phyloP scores from a whole-genome alignment of 495 filamentous ascomycete genomes.

The Astrothelium macrocarpum region DNA sequence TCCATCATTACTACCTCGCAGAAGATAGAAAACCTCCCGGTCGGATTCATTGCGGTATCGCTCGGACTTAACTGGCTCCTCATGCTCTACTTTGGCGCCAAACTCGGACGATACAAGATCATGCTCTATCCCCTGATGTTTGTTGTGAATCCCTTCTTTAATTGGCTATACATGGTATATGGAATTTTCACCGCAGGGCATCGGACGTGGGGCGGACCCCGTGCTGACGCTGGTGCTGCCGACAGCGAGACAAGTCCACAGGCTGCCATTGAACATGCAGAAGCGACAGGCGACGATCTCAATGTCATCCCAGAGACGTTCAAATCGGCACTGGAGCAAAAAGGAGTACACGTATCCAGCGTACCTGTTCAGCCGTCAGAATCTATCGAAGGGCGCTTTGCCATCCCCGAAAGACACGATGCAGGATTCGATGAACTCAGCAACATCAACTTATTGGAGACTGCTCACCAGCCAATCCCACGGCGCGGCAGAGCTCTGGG shows the following conservation, averaged over 20 bases:
- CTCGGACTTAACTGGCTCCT: slow-evolving; percentile 89
- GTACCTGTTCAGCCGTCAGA: slow-evolving; percentile 63
- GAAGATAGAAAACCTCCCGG: slow-evolving; percentile 64
- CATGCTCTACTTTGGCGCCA: slow-evolving; percentile 92
- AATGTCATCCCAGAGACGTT: slow-evolving; percentile 89
- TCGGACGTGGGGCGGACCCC: slow-evolving; percentile 91
- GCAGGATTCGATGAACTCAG: slow-evolving; percentile 54
- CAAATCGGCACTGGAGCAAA: slow-evolving; percentile 52
- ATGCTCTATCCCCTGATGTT: slow-evolving; percentile 97
- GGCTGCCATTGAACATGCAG: slow-evolving; percentile 73
- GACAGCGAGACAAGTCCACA: slow-evolving; percentile 70
- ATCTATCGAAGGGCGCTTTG: slow-evolving; percentile 62
- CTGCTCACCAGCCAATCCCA: slow-evolving; percentile 26
- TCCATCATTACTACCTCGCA: slow-evolving; percentile 79
- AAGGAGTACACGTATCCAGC: slow-evolving; percentile 12
- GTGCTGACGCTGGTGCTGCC: slow-evolving; percentile 82
- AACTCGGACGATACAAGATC: slow-evolving; percentile 80
- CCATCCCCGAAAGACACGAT: slow-evolving; percentile 48
- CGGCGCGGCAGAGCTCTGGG: slow-evolving; percentile 4
- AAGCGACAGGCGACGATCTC: slow-evolving; percentile 74
- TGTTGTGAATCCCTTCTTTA: slow-evolving; percentile 90
- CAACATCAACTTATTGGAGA: slow-evolving; percentile 46
- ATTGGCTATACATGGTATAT: slow-evolving; percentile 95
- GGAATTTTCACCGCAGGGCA: slow-evolving; percentile 87
- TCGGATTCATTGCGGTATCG: slow-evolving; percentile 93